A percentile compares a stretch with the other conserved stretches of the same genome.
These are phyloP conservation scores for Centrapalus pauciflorus DNA, from an alignment of 129 eudicot species.

Conservation along the genomic window DNA sequence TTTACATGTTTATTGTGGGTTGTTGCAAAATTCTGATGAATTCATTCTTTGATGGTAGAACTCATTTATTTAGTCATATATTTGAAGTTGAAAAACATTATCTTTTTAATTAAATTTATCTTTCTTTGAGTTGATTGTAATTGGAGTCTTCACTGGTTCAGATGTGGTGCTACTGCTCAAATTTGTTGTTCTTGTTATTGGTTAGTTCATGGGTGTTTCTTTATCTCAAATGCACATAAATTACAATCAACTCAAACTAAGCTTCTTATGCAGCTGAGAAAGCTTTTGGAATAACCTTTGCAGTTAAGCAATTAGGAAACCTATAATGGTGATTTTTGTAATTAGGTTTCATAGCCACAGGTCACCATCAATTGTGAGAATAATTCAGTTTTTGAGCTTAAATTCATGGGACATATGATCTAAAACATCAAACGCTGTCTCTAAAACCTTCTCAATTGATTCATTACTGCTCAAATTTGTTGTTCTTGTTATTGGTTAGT, in stretches of 20 bases:
- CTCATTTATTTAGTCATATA: too few species aligned
- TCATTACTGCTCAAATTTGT: slow-evolving; percentile 29
- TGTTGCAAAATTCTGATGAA: too few species aligned
- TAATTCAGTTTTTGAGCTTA: slow-evolving; percentile 66
- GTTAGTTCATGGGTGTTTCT: slow-evolving; percentile 45
- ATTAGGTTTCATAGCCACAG: slow-evolving; percentile 39
- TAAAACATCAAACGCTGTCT: too few species aligned
- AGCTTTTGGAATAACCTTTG: slow-evolving; percentile 79
- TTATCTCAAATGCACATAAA: slow-evolving; percentile 51
- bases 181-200: slow-evolving; percentile 26
- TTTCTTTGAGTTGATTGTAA: too few species aligned
- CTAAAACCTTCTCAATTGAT: too few species aligned
- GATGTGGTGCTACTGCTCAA: slow-evolving; percentile 44
- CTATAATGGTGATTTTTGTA: slow-evolving; percentile 58
- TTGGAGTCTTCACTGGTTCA: too few species aligned
- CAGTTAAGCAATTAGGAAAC: slow-evolving; percentile 51
- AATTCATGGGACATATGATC: slow-evolving; percentile 68
- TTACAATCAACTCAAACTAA: slow-evolving; percentile 54
- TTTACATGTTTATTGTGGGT: too few species aligned
- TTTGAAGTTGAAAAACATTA: too few species aligned
- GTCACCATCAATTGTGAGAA: slow-evolving; percentile 58
- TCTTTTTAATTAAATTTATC: too few species aligned
- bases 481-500: slow-evolving; percentile 30
- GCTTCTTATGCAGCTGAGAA: slow-evolving; percentile 71
- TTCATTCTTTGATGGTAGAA: too few species aligned